A percentile compares a stretch with the other conserved stretches of the same genome.
phyloP scores from a whole-genome alignment of 208 protist genomes.

The Strigomonas culicis region DNA sequence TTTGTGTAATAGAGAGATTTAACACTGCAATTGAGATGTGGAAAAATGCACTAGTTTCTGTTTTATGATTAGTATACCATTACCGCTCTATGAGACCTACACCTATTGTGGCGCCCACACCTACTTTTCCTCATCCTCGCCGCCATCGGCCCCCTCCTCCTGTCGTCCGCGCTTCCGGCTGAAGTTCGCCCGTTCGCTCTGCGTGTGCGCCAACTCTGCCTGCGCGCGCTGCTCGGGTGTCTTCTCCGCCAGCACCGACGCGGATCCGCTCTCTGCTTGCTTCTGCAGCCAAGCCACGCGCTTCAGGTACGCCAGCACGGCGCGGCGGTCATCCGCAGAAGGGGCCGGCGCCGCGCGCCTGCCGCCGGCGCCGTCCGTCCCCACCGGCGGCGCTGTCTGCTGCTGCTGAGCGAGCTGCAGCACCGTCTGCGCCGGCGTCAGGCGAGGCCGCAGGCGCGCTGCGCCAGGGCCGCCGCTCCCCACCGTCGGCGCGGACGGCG shows the following conservation, averaged over 20 bases:
- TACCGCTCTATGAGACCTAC: conserved; percentile 1
- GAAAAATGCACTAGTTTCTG: not conserved
- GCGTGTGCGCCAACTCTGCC: conserved; percentile 53
- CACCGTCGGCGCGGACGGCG: not conserved
- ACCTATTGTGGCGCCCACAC: too few relatives aligned
- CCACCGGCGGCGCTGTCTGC: conserved; percentile 3
- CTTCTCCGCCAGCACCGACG: conserved; percentile 27
- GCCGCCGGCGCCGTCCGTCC: conserved; percentile 9
- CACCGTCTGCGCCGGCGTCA: not conserved
- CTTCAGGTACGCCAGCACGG: conserved; percentile 54
- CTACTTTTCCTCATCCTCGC: conserved; percentile 1
- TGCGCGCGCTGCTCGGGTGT: conserved; percentile 40
- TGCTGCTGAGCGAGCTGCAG: conserved; percentile 22
- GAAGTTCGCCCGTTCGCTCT: conserved; percentile 41
- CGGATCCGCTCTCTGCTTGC: conserved; percentile 8
- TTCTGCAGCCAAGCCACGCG: conserved; percentile 54
- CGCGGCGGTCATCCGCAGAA: conserved; percentile 24
- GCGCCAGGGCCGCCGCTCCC: not conserved
- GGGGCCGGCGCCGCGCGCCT: too few relatives aligned
- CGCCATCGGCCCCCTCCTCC: conserved; percentile 13
- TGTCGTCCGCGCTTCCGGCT: conserved; percentile 29
- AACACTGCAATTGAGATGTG: not conserved
- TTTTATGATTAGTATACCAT: not conserved
- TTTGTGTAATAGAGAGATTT: conserved; percentile 11
- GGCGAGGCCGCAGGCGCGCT: not conserved